Evolutionary conservation across 2,329 filamentous ascomycete species (phyloP), one percentile per base, ranked within the genome.

Genomic region (Fusarium xyrophilum): DNA sequence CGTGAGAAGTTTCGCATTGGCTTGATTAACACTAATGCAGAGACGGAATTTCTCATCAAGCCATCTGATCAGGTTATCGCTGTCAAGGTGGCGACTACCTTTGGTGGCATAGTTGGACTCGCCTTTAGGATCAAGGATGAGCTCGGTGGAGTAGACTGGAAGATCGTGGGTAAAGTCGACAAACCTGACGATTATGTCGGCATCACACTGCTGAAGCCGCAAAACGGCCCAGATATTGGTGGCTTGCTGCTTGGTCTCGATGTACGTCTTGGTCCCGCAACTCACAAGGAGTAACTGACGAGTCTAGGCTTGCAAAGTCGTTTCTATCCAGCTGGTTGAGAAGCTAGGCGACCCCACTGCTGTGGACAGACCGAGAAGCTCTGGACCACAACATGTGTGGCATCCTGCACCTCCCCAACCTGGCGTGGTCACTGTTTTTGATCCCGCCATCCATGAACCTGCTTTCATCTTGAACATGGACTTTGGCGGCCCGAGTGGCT

Each of bases 191-290:
- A 21, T 12, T 43, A 15, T 2, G 46, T 58, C 4, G 51, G 61
- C 7, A 7, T 55, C 2, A 33, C 28, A 3, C 30, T 30, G 5
- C 46, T 68, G 0, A 11, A 33, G 12, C 50, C 66, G 9, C 14
- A 15, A 25, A 17, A 4, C 11, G 35, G 42, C 2, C n/a, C 7
- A 3, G n/a, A 17, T 4, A 7, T 68, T 2, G 23, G 4, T 5
- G 66, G 66, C 2, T 6, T 53, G 1, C 6, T 52, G 4, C 4
- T 69, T 19, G 43, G 62, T 4, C 28, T 69, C 5, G 67, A 69
- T 50, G 67, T 69, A 40, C 17, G 67, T 52, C 5, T 27, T 6
- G 1, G 8, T 4, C 3, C 9, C 1, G 1, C 3, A 11, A 0
- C 11, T 11, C 12, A 9, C 5, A 9, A 17, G 3, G 3, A 13